Base-by-base conservation (phyloP, 2,329 filamentous ascomycete genomes). In the Fusarium tjaetaba region DNA sequence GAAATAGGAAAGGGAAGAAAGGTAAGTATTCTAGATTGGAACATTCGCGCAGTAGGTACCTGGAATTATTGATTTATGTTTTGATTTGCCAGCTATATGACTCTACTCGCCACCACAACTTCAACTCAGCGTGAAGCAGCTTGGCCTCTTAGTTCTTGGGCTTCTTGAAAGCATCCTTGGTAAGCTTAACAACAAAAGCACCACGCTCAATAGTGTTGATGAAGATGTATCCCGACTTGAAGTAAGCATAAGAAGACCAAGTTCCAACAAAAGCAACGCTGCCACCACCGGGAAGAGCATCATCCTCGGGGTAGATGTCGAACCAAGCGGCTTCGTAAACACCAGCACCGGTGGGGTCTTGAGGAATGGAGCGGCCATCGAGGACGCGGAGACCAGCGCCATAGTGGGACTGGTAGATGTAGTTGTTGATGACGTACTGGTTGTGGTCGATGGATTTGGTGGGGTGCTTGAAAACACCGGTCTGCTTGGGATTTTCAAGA, bases 131-230 rank as follows among this genome's bases (percentile, higher is more conserved):
- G 18, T 11, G n/a, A 38, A 53, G 24, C 3, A 7, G 4, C 2
- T n/a, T 16, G 15, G 3, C 2, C 10, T 15, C 4, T 4, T 65
- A 70, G 26, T 52, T 59, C 46, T 70, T 55, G 1, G 67, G 66
- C 66, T 65, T 70, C 24, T 51, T 20, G 22, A 70, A 70, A 16
- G 67, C 67, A 7, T 22, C 8, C n/a, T 48, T 10, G 1, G 75
- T 86, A 39, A 77, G 42, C 64, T 77, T 88, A 16, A 88, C 81
- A 13, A 85, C 82, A 55, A 85, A 88, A 10, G 83, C 82, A 57
- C 87, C 87, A 11, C 86, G 80, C 79, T 88, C 86, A 64, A 88
- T 88, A 7, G 83, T 86, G 78, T 88, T 88, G 70, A 88, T 77
- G 13, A 88, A 82, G 63, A 88, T 83, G 72, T 84, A 84, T 4